Evolutionary conservation across 331 rosid genomes (phyloP).

Genomic region (Rosa hybrid): DNA sequence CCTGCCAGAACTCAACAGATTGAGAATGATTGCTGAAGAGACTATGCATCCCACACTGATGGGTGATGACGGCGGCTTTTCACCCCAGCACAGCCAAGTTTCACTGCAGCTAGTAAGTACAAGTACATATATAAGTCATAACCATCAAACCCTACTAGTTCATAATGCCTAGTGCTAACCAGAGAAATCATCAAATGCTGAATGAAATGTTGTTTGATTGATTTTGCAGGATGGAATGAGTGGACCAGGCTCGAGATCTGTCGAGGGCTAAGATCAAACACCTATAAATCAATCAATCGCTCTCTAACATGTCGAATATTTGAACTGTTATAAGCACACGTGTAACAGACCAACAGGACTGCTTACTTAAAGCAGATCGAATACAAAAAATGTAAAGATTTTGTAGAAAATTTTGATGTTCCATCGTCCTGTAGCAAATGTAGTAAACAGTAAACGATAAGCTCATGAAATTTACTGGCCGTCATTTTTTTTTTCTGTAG

Average conservation of each 20-base stretch:
- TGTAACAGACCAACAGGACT: background rate
- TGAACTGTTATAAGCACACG: background rate
- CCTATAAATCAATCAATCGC: background rate
- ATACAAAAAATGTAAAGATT: background rate
- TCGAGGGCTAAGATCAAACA: background rate
- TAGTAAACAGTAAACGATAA: background rate
- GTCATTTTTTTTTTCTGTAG: too few species aligned
- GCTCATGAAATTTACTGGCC: background rate
- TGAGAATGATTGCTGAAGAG: slow-evolving; percentile 60
- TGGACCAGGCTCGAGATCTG: slow-evolving; percentile 7
- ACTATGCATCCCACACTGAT: slow-evolving; percentile 3
- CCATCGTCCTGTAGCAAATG: background rate
- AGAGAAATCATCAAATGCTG: background rate
- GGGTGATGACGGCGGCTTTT: slow-evolving; percentile 17
- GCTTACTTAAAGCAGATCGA: too few species aligned
- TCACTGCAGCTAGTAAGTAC: slow-evolving; percentile 60
- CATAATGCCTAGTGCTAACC: background rate
- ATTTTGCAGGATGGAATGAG: slow-evolving; percentile 23
- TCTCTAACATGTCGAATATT: background rate
- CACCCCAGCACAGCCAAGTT: slow-evolving; percentile 36
- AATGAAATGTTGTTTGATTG: background rate
- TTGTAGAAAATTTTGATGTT: slow-evolving; percentile 7
- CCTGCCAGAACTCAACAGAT: slow-evolving; percentile 64
- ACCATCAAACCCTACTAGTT: background rate
- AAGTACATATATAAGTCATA: background rate